These are phyloP conservation scores for Daedalea quercina DNA, from an alignment of 768 basidiomycete species.

Conservation along the genomic window DNA sequence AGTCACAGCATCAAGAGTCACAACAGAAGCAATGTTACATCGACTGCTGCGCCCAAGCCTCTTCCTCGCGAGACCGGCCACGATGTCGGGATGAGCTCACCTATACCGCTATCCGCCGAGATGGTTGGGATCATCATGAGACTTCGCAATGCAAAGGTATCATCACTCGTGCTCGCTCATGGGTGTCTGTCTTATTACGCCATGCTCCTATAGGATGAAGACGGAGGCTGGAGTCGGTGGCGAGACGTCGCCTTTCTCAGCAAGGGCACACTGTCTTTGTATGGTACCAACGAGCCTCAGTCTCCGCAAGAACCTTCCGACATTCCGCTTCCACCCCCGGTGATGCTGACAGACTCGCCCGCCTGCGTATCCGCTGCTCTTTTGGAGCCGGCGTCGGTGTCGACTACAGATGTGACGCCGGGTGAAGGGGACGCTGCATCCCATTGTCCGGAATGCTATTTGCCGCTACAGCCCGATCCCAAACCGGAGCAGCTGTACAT, in stretches of 20 bases:
- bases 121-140: conserved; percentile 74
- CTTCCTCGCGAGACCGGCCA: conserved; percentile 82
- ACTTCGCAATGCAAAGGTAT: conserved; percentile 77
- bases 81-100: conserved; percentile 85
- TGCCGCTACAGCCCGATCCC: conserved; percentile 91
- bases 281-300: conserved; percentile 37
- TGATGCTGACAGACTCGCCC: conserved; percentile 26
- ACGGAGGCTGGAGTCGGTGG: conserved; percentile 87
- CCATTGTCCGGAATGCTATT: conserved; percentile 88
- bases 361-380: conserved; percentile 6
- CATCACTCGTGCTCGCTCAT: conserved; percentile 8
- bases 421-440: conserved; percentile 23
- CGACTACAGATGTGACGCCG: background rate
- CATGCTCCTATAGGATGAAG: conserved; percentile 54
- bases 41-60: conserved; percentile 30
- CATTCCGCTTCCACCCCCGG: conserved; percentile 6
- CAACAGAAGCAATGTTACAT: background rate
- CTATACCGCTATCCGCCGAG: conserved; percentile 69
- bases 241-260: conserved; percentile 78
- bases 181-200: background rate
- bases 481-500: conserved; percentile 90
- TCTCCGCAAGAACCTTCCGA: conserved; percentile 36
- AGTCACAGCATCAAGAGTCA: background rate
- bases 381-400: conserved; percentile 2
- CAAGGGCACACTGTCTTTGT: conserved; percentile 48